Conservation (phyloP, 345 rosid species). For the Eucalyptus globulus region DNA sequence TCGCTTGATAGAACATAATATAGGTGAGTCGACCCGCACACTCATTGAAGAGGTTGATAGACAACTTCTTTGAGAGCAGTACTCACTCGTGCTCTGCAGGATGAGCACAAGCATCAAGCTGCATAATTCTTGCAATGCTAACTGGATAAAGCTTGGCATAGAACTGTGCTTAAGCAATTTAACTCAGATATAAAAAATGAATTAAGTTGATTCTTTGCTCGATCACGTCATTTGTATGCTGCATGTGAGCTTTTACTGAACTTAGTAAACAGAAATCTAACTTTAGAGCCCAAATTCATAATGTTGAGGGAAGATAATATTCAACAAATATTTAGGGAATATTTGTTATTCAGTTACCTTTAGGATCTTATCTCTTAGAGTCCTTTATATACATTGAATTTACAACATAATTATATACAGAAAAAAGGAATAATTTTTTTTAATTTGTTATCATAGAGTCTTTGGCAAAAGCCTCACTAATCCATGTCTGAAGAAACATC, state of each 20-base stretch:
- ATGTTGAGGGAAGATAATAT: no score
- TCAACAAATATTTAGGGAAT: no score
- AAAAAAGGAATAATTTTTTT: no score
- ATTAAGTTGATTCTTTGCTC: neutral
- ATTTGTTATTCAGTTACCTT: no score
- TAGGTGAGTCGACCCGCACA: neutral
- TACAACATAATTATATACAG: no score
- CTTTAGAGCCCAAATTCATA: neutral
- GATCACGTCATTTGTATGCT: neutral
- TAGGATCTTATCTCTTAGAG: no score
- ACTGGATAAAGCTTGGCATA: neutral
- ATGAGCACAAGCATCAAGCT: neutral
- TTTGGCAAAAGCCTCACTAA: neutral
- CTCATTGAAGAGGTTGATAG: neutral
- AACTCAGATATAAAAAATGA: neutral
- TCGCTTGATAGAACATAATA: neutral
- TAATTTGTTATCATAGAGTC: neutral
- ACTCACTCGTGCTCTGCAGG: neutral
- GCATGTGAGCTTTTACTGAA: neutral
- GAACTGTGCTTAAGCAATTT: neutral
- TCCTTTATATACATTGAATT: no score
- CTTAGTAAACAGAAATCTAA: neutral
- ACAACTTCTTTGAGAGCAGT: neutral
- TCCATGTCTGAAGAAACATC: neutral
- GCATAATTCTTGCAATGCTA: neutral